Evolutionary conservation across 768 basidiomycete species (phyloP).

Genomic region (Tephrocybe rancida): DNA sequence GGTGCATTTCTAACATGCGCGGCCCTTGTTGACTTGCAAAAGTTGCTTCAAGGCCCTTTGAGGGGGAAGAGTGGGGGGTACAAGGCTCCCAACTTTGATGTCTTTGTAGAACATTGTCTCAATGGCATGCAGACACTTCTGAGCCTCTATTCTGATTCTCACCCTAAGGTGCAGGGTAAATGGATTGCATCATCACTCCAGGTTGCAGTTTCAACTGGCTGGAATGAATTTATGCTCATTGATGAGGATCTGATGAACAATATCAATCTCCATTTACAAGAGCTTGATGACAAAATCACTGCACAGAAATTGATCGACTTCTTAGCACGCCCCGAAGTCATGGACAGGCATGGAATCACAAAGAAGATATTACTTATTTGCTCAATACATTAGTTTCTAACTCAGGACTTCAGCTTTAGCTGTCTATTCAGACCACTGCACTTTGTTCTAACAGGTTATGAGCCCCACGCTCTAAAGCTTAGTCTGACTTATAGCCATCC

Average conservation of each 20-base stretch:
- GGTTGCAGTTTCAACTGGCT: constrained; percentile 19
- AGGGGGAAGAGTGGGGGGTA: constrained; percentile 16
- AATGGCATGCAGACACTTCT: constrained; percentile 24
- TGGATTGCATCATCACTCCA: constrained; percentile 25
- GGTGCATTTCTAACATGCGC: no score
- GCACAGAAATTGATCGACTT: constrained; percentile 25
- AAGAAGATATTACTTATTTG: constrained; percentile 5
- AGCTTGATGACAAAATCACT: constrained; percentile 25
- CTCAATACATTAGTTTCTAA: no score
- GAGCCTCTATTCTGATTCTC: constrained; percentile 14
- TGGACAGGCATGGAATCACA: constrained; percentile 1
- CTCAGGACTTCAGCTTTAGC: no score
- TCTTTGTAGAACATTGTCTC: constrained; percentile 15
- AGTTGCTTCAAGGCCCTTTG: no score
- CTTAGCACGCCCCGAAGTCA: constrained; percentile 7
- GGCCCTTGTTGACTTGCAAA: background rate
- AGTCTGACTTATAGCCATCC: no score
- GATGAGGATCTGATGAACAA: constrained; percentile 33
- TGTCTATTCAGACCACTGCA: no score
- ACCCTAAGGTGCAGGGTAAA: constrained; percentile 15
- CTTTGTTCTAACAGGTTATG: no score
- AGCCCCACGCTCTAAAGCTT: no score
- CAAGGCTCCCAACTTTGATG: constrained; percentile 15
- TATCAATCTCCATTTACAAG: constrained; percentile 26
- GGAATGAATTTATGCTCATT: constrained; percentile 28